Evolutionary conservation across 1,284 basidiomycete species (phyloP).

Genomic region (Sphaerobolus stellatus): DNA sequence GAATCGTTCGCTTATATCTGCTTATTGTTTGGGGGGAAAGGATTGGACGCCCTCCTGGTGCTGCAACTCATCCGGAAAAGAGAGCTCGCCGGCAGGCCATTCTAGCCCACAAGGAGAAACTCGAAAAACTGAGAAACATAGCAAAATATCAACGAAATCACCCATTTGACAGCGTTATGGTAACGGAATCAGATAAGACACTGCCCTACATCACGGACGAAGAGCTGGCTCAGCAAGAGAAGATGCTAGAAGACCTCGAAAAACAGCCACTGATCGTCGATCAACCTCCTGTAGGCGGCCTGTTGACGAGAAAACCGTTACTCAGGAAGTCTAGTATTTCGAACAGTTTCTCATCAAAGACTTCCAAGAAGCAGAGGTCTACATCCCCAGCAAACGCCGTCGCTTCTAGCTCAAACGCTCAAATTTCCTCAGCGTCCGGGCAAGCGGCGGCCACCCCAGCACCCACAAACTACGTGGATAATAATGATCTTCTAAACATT

Average conservation of each 20-base stretch:
- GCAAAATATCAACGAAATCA: conserved; percentile 11
- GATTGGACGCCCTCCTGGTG: conserved; percentile 10
- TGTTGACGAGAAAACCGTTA: conserved; percentile 10
- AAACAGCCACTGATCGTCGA: conserved; percentile 7
- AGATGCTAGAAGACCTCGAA: conserved; percentile 9
- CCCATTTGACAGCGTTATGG: conserved; percentile 3
- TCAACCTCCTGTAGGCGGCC: not conserved
- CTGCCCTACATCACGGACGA: conserved; percentile 7
- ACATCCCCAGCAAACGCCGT: not conserved
- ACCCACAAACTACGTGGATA: not conserved
- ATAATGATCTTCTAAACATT: conserved; percentile 3
- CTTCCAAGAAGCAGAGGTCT: not conserved
- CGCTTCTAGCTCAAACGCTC: not conserved
- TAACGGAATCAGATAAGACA: not conserved
- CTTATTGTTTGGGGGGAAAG: no score
- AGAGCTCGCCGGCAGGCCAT: conserved; percentile 10
- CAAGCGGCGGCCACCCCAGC: not conserved
- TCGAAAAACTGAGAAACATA: conserved; percentile 8
- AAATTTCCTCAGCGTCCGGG: not conserved
- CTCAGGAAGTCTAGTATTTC: not conserved
- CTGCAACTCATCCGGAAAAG: conserved; percentile 12
- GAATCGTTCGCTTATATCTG: no score
- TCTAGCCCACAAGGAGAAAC: conserved; percentile 7
- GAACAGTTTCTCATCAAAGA: not conserved
- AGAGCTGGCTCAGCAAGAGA: conserved; percentile 3